These are phyloP conservation scores for Selenicereus undatus DNA, from an alignment of 148 eudicot species.

Conservation along the genomic window DNA sequence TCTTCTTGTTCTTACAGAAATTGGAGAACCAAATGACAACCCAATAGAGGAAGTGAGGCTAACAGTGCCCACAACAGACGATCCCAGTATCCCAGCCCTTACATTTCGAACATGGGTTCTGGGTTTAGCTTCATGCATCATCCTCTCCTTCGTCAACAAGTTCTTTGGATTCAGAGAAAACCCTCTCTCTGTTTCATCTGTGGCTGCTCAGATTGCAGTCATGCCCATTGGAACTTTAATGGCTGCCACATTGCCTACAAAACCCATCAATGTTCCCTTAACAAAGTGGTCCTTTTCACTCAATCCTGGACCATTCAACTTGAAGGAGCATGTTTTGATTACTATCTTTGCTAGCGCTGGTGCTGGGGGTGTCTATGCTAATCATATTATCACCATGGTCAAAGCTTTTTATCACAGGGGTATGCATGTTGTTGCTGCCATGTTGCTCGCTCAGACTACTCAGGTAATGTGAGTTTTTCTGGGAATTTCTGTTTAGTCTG, in stretches of 20 bases:
- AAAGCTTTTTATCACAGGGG: constrained; percentile 43
- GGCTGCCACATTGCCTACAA: constrained; percentile 44
- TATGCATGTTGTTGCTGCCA: constrained; percentile 33
- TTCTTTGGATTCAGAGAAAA: constrained; percentile 39
- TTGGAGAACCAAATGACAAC: constrained; percentile 31
- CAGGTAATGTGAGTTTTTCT: constrained; percentile 37
- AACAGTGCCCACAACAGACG: constrained; percentile 56
- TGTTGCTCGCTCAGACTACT: constrained; percentile 45
- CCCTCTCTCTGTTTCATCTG: constrained; percentile 22
- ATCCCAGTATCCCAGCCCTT: constrained; percentile 36
- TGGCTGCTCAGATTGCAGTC: constrained; percentile 38
- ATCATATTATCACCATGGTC: constrained; percentile 39
- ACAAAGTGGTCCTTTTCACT: constrained; percentile 40
- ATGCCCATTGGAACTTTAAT: constrained; percentile 50
- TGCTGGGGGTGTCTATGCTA: constrained; percentile 43
- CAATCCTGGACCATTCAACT: constrained; percentile 64
- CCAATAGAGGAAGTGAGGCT: constrained; percentile 60
- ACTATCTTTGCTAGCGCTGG: constrained; percentile 56
- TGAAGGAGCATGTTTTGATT: constrained; percentile 66
- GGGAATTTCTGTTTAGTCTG: not conserved
- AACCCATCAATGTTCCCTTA: constrained; percentile 20
- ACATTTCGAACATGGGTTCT: constrained; percentile 63
- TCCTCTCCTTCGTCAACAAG: constrained; percentile 44
- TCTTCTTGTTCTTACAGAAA: not conserved
- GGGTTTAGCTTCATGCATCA: constrained; percentile 38